A percentile compares a stretch with the other conserved stretches of the same genome.
These are phyloP conservation scores for Cytospora mali DNA, from an alignment of 2,329 filamentous ascomycete species.

Conservation along the genomic window DNA sequence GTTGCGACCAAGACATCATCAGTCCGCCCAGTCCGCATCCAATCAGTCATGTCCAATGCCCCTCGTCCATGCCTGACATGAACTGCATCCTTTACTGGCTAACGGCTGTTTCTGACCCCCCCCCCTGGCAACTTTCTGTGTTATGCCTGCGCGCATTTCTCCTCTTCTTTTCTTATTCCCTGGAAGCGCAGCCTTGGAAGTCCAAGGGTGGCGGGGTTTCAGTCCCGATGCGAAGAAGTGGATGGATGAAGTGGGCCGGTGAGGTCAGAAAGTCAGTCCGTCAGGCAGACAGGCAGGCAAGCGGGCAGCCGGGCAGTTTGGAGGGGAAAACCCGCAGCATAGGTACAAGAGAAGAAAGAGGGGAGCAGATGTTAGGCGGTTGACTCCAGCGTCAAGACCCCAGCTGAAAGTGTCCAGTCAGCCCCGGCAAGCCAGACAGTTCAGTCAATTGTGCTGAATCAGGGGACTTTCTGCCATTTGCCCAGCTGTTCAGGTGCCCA, in stretches of 20 bases:
- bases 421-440: background rate
- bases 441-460: background rate
- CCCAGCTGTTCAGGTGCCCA: background rate
- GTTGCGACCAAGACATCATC: constrained; percentile 1
- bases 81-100: background rate
- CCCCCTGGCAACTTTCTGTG: background rate
- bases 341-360: background rate
- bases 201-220: background rate
- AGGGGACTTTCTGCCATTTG: background rate
- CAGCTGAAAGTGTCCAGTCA: background rate
- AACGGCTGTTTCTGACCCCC: background rate
- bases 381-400: background rate
- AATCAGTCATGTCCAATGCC: background rate
- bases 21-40: background rate
- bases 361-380: background rate
- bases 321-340: background rate
- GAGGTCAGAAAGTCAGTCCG: constrained; percentile 6
- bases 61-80: background rate
- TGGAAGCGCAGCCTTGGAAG: background rate
- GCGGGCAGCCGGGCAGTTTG: background rate
- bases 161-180: too few species aligned
- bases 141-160: background rate
- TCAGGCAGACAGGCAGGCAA: too few species aligned
- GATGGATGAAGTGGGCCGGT: constrained; percentile 10
- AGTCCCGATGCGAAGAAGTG: background rate